A percentile compares a stretch with the other conserved stretches of the same genome.
Evolutionary conservation across 2,329 filamentous ascomycete species (phyloP).

Genomic region (Botryosphaeria agaves): DNA sequence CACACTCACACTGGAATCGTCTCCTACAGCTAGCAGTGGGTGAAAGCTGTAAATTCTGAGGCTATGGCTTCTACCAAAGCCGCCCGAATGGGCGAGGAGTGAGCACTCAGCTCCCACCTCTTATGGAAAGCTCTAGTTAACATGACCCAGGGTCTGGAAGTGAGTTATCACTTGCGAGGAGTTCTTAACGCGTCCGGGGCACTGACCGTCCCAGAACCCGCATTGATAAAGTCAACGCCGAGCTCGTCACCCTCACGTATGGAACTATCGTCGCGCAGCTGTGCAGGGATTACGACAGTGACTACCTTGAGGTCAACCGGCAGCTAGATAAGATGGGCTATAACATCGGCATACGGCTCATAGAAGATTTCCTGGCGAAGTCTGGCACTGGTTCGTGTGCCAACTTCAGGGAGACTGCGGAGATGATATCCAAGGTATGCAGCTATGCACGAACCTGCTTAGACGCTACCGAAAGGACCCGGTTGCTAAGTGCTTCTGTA

Average conservation of each 20-base stretch:
- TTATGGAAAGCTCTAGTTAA: too few species aligned
- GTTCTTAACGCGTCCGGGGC: too few species aligned
- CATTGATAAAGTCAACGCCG: slow-evolving; percentile 94
- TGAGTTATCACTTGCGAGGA: slow-evolving; percentile 46
- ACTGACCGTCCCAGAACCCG: slow-evolving; percentile 50
- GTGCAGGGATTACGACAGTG: slow-evolving; percentile 87
- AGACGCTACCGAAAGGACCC: too few species aligned
- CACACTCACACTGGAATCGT: too few species aligned
- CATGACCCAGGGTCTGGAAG: slow-evolving; percentile 90
- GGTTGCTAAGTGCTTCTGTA: slow-evolving; percentile 19
- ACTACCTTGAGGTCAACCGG: slow-evolving; percentile 92
- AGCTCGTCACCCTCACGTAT: slow-evolving; percentile 93
- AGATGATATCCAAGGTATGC: slow-evolving; percentile 79
- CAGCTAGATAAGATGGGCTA: slow-evolving; percentile 99
- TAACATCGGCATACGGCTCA: slow-evolving; percentile 88
- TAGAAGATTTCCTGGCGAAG: slow-evolving; percentile 95
- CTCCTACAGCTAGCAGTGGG: too few species aligned
- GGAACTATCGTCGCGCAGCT: slow-evolving; percentile 93
- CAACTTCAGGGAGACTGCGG: slow-evolving; percentile 90
- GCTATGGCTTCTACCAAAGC: slow-evolving; percentile 43
- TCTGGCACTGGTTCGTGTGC: slow-evolving; percentile 76
- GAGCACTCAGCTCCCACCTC: too few species aligned
- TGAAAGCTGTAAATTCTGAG: too few species aligned
- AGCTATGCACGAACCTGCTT: neutral
- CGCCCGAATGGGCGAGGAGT: slow-evolving; percentile 59